These are phyloP conservation scores for Kodamaea ohmeri DNA, from an alignment of 1,139 yeast species.

Conservation along the genomic window DNA sequence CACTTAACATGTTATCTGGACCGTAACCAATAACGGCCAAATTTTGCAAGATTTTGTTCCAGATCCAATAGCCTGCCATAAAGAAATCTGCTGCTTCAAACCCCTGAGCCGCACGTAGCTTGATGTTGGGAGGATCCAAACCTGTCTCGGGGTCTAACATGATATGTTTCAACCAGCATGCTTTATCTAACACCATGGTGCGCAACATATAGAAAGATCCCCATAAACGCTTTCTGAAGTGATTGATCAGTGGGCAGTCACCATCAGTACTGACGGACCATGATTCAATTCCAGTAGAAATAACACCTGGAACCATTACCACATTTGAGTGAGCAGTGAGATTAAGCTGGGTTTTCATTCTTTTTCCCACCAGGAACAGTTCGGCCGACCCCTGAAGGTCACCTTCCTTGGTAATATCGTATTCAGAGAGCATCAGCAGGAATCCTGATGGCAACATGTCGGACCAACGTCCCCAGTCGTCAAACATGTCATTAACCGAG, in stretches of 20 bases:
- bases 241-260: conserved; percentile 74
- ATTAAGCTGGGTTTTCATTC: conserved; percentile 53
- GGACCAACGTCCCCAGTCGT: conserved; percentile 54
- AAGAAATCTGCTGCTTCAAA: conserved; percentile 97
- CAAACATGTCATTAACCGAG: conserved; percentile 39
- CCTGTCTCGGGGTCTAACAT: conserved; percentile 91
- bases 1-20: conserved; percentile 84
- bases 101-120: conserved; percentile 88
- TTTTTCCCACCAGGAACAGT: conserved; percentile 82
- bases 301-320: conserved; percentile 92
- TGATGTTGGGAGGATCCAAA: conserved; percentile 80
- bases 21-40: conserved; percentile 93
- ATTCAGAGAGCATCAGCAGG: conserved; percentile 57
- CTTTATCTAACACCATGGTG: conserved; percentile 86
- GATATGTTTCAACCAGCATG: conserved; percentile 90
- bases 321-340: conserved; percentile 68
- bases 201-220: conserved; percentile 94
- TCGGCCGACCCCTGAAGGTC: conserved; percentile 61
- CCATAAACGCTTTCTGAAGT: conserved; percentile 91
- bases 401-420: conserved; percentile 44
- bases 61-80: conserved; percentile 97
- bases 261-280: conserved; percentile 77
- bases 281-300: conserved; percentile 90
- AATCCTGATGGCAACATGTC: conserved; percentile 66
- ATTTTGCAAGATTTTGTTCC: conserved; percentile 93